Evolutionary conservation across 345 rosid genomes (phyloP), one percentile per base, ranked within the genome.

Genomic region (Ceriops tagal): DNA sequence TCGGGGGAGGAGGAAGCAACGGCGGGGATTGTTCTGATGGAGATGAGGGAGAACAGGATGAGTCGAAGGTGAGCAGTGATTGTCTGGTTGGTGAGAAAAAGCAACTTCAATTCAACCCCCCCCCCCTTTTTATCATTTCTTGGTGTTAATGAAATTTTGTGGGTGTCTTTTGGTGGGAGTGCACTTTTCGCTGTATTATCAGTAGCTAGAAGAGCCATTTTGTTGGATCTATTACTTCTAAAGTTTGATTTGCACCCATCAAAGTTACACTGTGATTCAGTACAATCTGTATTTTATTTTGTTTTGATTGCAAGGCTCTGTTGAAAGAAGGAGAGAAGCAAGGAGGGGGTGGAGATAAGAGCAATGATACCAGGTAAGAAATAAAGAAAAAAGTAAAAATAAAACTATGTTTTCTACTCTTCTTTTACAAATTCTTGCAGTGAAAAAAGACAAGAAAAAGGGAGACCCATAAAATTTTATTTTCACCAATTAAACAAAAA

Each of bases 301-400:
- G 43, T 58, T 59, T 37, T 66, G 71, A 34, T 27, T 73, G 69
- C 62, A 43, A 81, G 88, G 77, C 59, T 68, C 55, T 24, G 69
- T 18, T 68, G 75, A 58, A 49, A 30, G 75, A 37, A 47, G 58
- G 64, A 34, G 71, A 64, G 58, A 55, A 26, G 58, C 52, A 58
- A 59, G 64, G 59, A 35, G 77, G 31, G 4, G 71, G 60, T 35
- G 72, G 75, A 58, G 77, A 74, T 67, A 68, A 66, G 65, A 70
- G 69, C 58, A 70, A 84, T 77, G 82, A 84, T 80, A 69, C 79
- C 90, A 71, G 87, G 90, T 87, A 79, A 83, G 86, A 83, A 65
- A 74, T 56, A 63, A 66, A 66, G 18, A 28, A 62, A 62, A 77
- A 68, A 34, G 71, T 70, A 18, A 46, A 49, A 43, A 39, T 55